A percentile compares a stretch with the other conserved stretches of the same genome.
Evolutionary conservation across 2,329 filamentous ascomycete species (phyloP).

Genomic region (Cladosporium sp.): DNA sequence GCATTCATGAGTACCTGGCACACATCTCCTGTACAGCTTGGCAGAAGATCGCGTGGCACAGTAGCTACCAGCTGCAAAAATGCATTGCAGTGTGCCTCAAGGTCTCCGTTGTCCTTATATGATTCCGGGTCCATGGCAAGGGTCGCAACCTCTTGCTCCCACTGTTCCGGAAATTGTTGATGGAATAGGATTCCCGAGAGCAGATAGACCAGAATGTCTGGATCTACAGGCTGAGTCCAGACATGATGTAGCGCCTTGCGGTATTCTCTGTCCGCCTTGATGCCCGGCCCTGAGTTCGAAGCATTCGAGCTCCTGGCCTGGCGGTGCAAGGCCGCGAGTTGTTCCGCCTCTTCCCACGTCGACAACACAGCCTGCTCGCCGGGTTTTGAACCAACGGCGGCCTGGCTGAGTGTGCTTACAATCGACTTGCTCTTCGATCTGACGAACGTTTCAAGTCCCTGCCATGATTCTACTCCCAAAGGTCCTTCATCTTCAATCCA

Average conservation of each 20-base stretch:
- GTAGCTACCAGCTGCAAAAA: constrained; percentile 49
- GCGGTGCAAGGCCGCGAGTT: constrained; percentile 19
- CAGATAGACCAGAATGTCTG: constrained; percentile 47
- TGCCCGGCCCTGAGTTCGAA: constrained; percentile 9
- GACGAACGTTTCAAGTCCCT: constrained; percentile 30
- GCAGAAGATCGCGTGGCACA: constrained; percentile 41
- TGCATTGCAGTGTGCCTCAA: constrained; percentile 42
- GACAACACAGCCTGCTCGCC: constrained; percentile 15
- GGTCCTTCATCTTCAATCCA: constrained; percentile 39
- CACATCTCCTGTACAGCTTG: constrained; percentile 38
- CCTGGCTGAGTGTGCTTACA: constrained; percentile 11
- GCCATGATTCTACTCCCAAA: constrained; percentile 37
- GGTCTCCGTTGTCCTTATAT: constrained; percentile 45
- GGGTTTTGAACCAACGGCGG: constrained; percentile 5
- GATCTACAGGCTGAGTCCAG: constrained; percentile 27
- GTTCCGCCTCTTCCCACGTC: constrained; percentile 29
- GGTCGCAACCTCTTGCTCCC: constrained; percentile 38
- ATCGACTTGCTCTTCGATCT: constrained; percentile 26
- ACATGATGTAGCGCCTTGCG: constrained; percentile 24
- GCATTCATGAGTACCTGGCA: constrained; percentile 42
- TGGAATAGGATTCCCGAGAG: constrained; percentile 44
- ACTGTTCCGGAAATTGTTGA: constrained; percentile 35
- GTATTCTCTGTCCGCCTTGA: constrained; percentile 18
- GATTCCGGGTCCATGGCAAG: constrained; percentile 46
- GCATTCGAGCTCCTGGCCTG: not conserved